Evolutionary conservation across 345 rosid species (phyloP).

Genomic region (Barbarea vulgaris): DNA sequence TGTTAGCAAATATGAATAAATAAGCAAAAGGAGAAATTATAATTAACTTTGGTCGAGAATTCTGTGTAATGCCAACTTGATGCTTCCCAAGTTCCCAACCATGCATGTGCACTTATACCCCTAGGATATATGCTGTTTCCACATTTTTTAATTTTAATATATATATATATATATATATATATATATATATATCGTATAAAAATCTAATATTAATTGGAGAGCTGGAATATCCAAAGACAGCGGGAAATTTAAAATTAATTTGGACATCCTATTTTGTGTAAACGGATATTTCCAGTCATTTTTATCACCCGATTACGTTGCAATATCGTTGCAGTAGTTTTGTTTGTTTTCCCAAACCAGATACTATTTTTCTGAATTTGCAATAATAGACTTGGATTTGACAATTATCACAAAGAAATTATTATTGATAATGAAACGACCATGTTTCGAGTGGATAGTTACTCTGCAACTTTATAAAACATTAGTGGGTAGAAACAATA

Average conservation of each 20-base stretch:
- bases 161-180: too few relatives aligned
- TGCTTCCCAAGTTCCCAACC: constrained; percentile 42
- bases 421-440: neutral
- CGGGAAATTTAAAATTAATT: too few relatives aligned
- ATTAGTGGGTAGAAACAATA: neutral
- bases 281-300: neutral
- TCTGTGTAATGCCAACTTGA: constrained; percentile 42
- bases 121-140: constrained; percentile 20
- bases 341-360: too few relatives aligned
- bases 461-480: neutral
- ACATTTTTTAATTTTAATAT: neutral
- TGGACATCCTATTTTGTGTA: neutral
- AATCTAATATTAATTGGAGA: neutral
- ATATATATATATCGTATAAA: neutral
- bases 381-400: neutral
- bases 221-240: neutral
- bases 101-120: constrained; percentile 41
- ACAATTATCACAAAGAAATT: neutral
- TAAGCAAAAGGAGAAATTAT: constrained; percentile 15
- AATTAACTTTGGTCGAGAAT: constrained; percentile 27
- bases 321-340: neutral
- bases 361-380: neutral
- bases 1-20: neutral
- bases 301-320: neutral
- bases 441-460: neutral